phyloP scores from a whole-genome alignment of 1,139 yeast species.

The Candida sojae region DNA sequence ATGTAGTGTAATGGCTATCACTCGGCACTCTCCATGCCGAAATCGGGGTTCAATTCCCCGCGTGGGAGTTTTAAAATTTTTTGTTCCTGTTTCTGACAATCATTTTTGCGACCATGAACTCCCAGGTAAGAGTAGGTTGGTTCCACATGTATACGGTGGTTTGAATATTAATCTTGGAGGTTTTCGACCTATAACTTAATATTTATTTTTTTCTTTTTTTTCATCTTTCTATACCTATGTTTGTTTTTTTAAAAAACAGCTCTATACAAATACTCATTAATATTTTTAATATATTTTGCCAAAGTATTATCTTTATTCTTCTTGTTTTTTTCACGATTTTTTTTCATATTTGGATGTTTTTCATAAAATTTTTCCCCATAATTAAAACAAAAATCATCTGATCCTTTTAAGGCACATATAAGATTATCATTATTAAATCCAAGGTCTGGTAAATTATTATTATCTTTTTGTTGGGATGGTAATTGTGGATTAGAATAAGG shows the following conservation, averaged over 20 bases:
- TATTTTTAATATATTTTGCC: neutral
- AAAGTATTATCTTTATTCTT: neutral
- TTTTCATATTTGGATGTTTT: conserved; percentile 11
- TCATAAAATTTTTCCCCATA: conserved; percentile 20
- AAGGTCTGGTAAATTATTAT: conserved; percentile 10
- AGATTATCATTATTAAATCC: conserved; percentile 32
- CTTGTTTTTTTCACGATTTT: neutral
- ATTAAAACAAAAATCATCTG: conserved; percentile 27
- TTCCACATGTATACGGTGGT: too few species aligned
- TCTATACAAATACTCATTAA: neutral
- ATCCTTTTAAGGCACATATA: conserved; percentile 32
- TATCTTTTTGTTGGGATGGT: conserved; percentile 12
- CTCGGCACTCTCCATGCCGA: conserved; percentile 2
- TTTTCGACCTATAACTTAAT: too few species aligned
- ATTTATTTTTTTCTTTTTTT: too few species aligned
- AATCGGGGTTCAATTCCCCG: conserved; percentile 1
- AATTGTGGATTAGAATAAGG: conserved; percentile 12
- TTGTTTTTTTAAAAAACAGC: neutral
- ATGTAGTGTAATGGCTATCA: conserved; percentile 1
- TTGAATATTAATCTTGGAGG: too few species aligned
- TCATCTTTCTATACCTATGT: neutral
- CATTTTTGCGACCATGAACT: too few species aligned
- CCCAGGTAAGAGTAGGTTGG: too few species aligned
- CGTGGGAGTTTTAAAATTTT: neutral
- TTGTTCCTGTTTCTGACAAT: conserved; percentile 20